Conservation (phyloP, 257 asterid genomes). For the Sherardia arvensis region DNA sequence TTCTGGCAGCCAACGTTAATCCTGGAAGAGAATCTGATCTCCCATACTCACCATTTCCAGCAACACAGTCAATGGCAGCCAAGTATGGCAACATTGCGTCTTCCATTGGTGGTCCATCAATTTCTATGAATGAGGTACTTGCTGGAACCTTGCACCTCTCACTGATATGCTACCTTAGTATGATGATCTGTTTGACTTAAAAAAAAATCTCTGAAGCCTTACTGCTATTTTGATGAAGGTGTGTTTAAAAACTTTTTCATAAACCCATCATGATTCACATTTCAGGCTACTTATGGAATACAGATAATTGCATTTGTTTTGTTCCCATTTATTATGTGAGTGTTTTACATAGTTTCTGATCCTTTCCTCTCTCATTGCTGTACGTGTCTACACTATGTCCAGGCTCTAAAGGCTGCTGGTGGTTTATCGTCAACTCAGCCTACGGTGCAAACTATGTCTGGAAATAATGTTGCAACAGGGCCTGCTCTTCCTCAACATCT, state of each 20-base stretch:
- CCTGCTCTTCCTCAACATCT: slow-evolving; percentile 69
- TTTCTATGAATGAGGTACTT: slow-evolving; percentile 65
- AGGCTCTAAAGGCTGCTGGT: slow-evolving; percentile 50
- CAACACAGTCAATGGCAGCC: slow-evolving; percentile 42
- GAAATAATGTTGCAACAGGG: slow-evolving; percentile 50
- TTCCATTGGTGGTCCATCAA: slow-evolving; percentile 40
- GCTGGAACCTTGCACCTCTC: background rate
- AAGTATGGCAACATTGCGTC: slow-evolving; percentile 53
- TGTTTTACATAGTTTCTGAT: background rate
- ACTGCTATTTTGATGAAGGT: too few relatives aligned
- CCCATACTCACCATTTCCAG: slow-evolving; percentile 48
- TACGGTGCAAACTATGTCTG: slow-evolving; percentile 39
- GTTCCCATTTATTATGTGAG: too few relatives aligned
- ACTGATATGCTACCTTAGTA: background rate
- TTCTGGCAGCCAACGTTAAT: slow-evolving; percentile 45
- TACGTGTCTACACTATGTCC: slow-evolving; percentile 13
- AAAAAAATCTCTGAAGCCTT: background rate
- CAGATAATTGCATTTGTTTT: too few relatives aligned
- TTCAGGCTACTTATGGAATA: background rate
- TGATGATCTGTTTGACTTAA: background rate
- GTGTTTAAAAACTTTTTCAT: background rate
- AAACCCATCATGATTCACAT: background rate
- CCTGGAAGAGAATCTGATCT: slow-evolving; percentile 65
- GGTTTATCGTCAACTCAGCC: slow-evolving; percentile 52
- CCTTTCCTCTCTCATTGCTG: background rate